phyloP scores from a whole-genome alignment of 768 basidiomycete genomes.

The Cystofilobasidium ferigula region DNA sequence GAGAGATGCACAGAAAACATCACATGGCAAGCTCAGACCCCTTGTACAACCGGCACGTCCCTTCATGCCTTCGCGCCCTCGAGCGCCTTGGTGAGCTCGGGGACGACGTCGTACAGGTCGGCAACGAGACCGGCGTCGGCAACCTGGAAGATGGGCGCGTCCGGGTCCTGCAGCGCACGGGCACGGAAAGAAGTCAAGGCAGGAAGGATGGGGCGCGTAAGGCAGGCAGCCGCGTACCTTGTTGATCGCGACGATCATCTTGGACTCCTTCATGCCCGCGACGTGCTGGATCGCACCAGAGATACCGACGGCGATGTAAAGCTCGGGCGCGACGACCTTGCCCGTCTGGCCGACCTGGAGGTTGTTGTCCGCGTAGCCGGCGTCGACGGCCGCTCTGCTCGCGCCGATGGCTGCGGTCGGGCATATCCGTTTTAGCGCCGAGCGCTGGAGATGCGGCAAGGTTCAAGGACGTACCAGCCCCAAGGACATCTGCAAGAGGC shows the following conservation, averaged over 20 bases:
- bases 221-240: slow-evolving; percentile 51
- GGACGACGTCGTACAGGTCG: slow-evolving; percentile 84
- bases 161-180: slow-evolving; percentile 57
- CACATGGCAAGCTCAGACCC: neutral
- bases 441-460: no score
- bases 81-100: slow-evolving; percentile 77
- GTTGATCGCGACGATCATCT: slow-evolving; percentile 94
- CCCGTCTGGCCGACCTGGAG: slow-evolving; percentile 99
- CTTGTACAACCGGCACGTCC: neutral
- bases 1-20: neutral
- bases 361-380: slow-evolving; percentile 95
- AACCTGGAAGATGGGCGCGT: slow-evolving; percentile 89
- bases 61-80: slow-evolving; percentile 42
- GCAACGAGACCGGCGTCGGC: slow-evolving; percentile 90
- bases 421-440: neutral
- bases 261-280: slow-evolving; percentile 98
- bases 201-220: no score
- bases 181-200: no score
- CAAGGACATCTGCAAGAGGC: slow-evolving; percentile 83
- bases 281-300: slow-evolving; percentile 98
- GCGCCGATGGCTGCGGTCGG: slow-evolving; percentile 86
- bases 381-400: slow-evolving; percentile 95
- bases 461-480: slow-evolving; percentile 51
- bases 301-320: slow-evolving; percentile 93
- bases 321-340: slow-evolving; percentile 78